Percentiles rank a stretch among this genome's conserved stretches.
These are phyloP conservation scores for Meira miltonrushii DNA, from an alignment of 1,284 basidiomycete genomes.

Conservation along the genomic window DNA sequence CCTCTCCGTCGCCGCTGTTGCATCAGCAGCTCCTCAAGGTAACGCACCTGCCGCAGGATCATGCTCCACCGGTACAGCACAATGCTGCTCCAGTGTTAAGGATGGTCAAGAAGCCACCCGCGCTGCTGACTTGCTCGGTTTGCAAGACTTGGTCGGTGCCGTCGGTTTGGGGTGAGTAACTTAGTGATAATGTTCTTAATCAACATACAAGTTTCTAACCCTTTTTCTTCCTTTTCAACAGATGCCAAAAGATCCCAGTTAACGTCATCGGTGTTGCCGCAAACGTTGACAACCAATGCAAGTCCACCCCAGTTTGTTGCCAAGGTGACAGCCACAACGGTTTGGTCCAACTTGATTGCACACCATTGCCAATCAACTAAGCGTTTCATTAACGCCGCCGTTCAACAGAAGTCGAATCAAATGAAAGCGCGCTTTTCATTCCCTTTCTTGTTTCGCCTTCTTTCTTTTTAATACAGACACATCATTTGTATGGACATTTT, in stretches of 20 bases:
- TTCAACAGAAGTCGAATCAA: too few relatives aligned
- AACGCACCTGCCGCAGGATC: constrained; percentile 18
- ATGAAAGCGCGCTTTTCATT: too few relatives aligned
- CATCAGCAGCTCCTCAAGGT: constrained; percentile 20
- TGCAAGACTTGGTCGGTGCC: constrained; percentile 22
- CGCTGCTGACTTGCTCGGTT: constrained; percentile 31
- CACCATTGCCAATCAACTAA: constrained; percentile 34
- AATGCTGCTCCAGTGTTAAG: constrained; percentile 31
- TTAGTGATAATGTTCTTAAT: too few relatives aligned
- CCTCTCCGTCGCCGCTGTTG: constrained; percentile 27
- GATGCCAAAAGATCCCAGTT: constrained; percentile 13
- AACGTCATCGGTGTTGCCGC: constrained; percentile 12
- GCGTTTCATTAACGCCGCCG: background rate
- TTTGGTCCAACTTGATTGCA: constrained; percentile 34
- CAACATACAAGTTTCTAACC: constrained; percentile 27
- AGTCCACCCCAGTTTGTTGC: constrained; percentile 30
- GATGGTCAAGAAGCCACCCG: constrained; percentile 24
- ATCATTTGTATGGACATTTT: too few relatives aligned
- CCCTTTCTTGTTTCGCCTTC: too few relatives aligned
- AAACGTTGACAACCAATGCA: constrained; percentile 23
- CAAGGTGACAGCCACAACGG: constrained; percentile 30
- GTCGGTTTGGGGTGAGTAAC: constrained; percentile 22
- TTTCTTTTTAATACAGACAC: too few relatives aligned
- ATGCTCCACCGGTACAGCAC: constrained; percentile 26
- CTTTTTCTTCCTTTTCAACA: constrained; percentile 10